A percentile compares a stretch with the other conserved stretches of the same genome.
Evolutionary conservation across 305 asterid species (phyloP).

Genomic region (Solanum hybrid): DNA sequence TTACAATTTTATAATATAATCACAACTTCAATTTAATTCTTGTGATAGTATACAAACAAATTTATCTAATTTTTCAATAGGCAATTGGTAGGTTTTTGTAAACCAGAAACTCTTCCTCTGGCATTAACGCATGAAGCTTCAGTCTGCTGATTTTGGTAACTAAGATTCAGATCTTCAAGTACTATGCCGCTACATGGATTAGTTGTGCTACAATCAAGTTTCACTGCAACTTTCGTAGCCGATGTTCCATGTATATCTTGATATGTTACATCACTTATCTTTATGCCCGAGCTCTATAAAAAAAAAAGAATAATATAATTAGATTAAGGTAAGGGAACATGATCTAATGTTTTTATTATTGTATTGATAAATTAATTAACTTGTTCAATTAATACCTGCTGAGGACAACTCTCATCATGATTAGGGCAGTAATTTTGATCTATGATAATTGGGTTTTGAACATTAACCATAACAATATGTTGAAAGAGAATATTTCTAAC

Average conservation of each 20-base stretch:
- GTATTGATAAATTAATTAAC: no score
- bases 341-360: no score
- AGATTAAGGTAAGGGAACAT: no score
- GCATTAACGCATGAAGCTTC: slow-evolving; percentile 8
- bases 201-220: slow-evolving; percentile 32
- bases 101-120: not conserved
- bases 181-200: slow-evolving; percentile 34
- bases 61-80: not conserved
- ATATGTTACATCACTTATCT: no score
- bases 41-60: not conserved
- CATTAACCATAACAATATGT: not conserved
- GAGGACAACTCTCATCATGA: not conserved
- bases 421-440: slow-evolving; percentile 4
- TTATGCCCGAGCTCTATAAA: no score
- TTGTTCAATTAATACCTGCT: not conserved
- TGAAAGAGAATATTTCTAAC: not conserved
- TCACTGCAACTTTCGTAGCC: slow-evolving; percentile 29
- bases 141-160: slow-evolving; percentile 20
- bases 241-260: slow-evolving; percentile 29
- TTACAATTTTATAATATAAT: not conserved
- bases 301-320: no score
- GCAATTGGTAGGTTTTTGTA: not conserved
- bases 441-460: slow-evolving; percentile 1
- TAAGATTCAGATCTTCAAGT: slow-evolving; percentile 29
- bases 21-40: not conserved